A percentile compares a stretch with the other conserved stretches of the same genome.
These are phyloP conservation scores for Colletotrichum sp. DNA, from an alignment of 2,329 filamentous ascomycete genomes.

Conservation along the genomic window DNA sequence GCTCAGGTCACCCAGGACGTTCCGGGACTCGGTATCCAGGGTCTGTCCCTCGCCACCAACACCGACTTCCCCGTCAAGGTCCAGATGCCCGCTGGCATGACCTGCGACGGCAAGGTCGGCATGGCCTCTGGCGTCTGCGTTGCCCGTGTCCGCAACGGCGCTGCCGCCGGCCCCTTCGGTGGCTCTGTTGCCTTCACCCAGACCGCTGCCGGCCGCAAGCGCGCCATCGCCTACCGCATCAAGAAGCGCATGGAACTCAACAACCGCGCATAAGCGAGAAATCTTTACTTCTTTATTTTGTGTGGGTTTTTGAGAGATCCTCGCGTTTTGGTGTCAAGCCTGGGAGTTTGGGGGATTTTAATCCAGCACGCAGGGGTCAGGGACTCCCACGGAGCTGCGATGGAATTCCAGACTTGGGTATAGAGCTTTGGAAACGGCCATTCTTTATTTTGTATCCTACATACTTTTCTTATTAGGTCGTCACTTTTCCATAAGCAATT, in stretches of 20 bases:
- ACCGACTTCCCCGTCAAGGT: conserved; percentile 70
- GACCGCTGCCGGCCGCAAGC: conserved; percentile 62
- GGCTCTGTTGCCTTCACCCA: conserved; percentile 71
- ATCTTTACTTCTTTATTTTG: neutral
- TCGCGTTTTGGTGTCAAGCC: conserved; percentile 1
- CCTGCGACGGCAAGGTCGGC: conserved; percentile 63
- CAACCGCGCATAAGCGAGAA: conserved; percentile 21
- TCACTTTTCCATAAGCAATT: conserved; percentile 16
- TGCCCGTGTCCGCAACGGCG: conserved; percentile 66
- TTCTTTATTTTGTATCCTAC: conserved; percentile 16
- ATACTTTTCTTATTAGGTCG: conserved; percentile 11
- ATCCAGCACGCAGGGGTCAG: conserved; percentile 7
- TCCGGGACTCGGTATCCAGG: conserved; percentile 60
- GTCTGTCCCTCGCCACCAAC: conserved; percentile 63
- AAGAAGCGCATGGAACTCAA: conserved; percentile 42
- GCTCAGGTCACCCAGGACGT: conserved; percentile 66
- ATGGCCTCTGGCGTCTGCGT: conserved; percentile 69
- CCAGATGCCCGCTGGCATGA: conserved; percentile 72
- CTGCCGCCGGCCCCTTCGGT: conserved; percentile 69
- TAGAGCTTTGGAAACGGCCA: conserved; percentile 19
- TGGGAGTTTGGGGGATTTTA: conserved; percentile 5
- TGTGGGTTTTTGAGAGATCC: neutral
- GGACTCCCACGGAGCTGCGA: neutral
- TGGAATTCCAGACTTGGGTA: conserved; percentile 12
- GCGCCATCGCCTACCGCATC: conserved; percentile 60